Base-by-base conservation (phyloP, 345 rosid genomes). In the Bruguiera sexangula region DNA sequence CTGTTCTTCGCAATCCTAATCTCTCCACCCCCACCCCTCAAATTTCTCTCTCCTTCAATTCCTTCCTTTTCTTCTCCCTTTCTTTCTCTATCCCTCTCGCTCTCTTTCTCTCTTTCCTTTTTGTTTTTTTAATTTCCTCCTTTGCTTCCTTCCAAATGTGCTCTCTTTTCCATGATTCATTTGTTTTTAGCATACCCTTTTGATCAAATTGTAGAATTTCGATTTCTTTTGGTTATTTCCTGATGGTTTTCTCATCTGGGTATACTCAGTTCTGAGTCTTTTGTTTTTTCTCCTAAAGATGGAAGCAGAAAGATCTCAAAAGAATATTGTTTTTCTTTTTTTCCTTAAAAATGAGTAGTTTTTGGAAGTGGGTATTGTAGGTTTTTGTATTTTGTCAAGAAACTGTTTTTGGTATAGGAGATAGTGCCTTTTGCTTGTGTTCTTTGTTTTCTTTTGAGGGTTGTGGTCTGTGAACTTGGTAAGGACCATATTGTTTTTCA, bases 401-500 rank as follows among this genome's bases (percentile, higher is more conserved):
- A 13, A 43, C 50, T 43, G 50, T 43, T 43, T 3, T 43, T 43
- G 50, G 50, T 43, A 43, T 10, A 0, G 34, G 8, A 32, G 21
- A 32, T 66, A 16, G 36, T 26, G 32, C 62, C 58, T 51, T 61
- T 66, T 48, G 6, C 36, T 59, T 26, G 2, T 31, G 10, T 53
- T 51, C 29, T 24, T n/a, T 6, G 4, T 2, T 62, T 36, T 8
- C 31, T 59, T 70, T n/a, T 27, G 36, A 37, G 29, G 29, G 29
- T 30, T 76, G 67, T 52, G 73, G 39, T 24, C n/a, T 69, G 59
- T 27, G 30, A 39, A 56, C 69, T 62, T 37, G 59, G 68, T 68
- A 68, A 70, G 62, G 67, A 63, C 37, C 71, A 39, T 68, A 57
- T 70, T 70, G 54, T 59, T 27, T 74, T 10, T 69, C 57, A 63